Base-by-base conservation (phyloP, 2,329 filamentous ascomycete species). In the Cordyceps pruinosa region DNA sequence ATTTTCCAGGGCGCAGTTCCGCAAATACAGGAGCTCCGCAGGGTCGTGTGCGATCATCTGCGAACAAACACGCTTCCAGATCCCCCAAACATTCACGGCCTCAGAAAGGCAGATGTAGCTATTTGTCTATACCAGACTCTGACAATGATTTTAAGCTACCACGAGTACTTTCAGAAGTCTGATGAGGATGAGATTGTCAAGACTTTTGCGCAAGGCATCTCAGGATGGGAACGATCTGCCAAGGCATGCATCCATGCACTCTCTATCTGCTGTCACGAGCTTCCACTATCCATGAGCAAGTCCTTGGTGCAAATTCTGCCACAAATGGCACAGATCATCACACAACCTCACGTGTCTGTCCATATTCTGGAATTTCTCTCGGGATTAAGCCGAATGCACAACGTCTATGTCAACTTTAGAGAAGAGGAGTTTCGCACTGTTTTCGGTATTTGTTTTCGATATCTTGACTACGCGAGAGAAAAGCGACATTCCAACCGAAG, bases 321-420 rank as follows among this genome's bases (percentile, higher is more conserved):
- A 66, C 93, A 90, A 68, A 96, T 99, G 89, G 88, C 92, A 1
- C 90, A 92, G 64, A 95, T 97, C 66, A 96, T 99, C 66, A 97
- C 94, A 1, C 92, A 96, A 66, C 86, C 90, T 7, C 85, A 92
- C 57, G 88, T 97, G 35, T 91, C 93, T 10, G 88, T 97, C 60
- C 94, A 99, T 67, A 96, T 99, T 60, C 78, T 99, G 50, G 94
- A 99, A 67, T 97, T 99, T 66, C 77, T 99, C n/a, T 89, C 90
- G 10, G 87, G 90, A 50, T 80, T 99, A 28, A 91, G 92, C 54
- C 86, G 93, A 35, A 76, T 97, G 58, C 90, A 89, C 10, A 83
- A 90, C 60, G 80, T 97, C 1, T 95, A 92, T 67, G 85, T 90
- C 67, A 95, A 96, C 66, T 89, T 97, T 68, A 83, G 89, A 52